Evolutionary conservation across 495 filamentous ascomycete genomes (phyloP).

Genomic region (Aspergillus biplanus): DNA sequence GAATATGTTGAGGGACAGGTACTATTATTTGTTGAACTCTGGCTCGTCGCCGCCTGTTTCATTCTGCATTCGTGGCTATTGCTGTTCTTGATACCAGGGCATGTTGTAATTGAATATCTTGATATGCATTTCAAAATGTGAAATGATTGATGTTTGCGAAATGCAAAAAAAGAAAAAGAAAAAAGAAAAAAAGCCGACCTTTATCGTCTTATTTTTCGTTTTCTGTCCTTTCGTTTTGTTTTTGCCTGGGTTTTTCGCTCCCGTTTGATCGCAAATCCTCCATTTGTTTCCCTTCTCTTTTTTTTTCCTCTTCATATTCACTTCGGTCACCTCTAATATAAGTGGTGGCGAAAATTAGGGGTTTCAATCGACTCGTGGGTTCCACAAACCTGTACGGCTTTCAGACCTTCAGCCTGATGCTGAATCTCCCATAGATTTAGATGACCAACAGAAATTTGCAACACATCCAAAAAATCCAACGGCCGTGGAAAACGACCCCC

Average conservation of each 20-base stretch:
- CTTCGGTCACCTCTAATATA: slow-evolving; percentile 40
- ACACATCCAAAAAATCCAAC: neutral
- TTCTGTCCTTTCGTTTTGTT: neutral
- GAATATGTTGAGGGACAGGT: slow-evolving; percentile 7
- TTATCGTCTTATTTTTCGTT: slow-evolving; percentile 17
- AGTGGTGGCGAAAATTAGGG: slow-evolving; percentile 46
- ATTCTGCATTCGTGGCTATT: slow-evolving; percentile 11
- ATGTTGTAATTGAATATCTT: slow-evolving; percentile 42
- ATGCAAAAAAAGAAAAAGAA: neutral
- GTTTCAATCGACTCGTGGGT: slow-evolving; percentile 38
- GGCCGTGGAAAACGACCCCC: neutral
- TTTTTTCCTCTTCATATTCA: slow-evolving; percentile 24
- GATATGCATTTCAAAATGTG: slow-evolving; percentile 38
- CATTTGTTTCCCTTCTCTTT: neutral
- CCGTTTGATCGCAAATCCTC: neutral
- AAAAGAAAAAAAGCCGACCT: slow-evolving; percentile 24
- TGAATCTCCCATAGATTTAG: slow-evolving; percentile 21
- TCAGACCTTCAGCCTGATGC: slow-evolving; percentile 23
- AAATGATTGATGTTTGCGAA: slow-evolving; percentile 34
- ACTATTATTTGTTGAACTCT: slow-evolving; percentile 1
- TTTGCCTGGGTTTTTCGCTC: neutral
- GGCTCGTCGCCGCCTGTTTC: slow-evolving; percentile 6
- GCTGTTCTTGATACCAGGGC: slow-evolving; percentile 30
- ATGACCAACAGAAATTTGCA: slow-evolving; percentile 1
- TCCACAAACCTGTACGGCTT: slow-evolving; percentile 24